These are phyloP conservation scores for Mucor irregularis DNA, from an alignment of 371 early-diverging fungal species.

Conservation along the genomic window DNA sequence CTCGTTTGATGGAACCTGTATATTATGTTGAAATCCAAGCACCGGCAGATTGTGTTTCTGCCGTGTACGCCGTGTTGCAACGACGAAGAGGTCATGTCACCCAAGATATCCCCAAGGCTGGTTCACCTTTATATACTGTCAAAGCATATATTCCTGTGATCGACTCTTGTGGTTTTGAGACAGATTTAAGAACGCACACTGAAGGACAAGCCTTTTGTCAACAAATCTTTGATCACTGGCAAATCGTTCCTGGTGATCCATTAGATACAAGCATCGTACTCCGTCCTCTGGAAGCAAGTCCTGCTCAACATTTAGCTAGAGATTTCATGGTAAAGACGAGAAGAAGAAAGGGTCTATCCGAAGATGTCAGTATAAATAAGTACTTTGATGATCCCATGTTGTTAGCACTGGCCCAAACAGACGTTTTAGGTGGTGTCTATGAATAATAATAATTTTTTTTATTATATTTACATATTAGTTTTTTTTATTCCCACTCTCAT, in stretches of 20 bases:
- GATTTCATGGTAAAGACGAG: constrained; percentile 98
- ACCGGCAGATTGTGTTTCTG: constrained; percentile 93
- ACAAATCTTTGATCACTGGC: constrained; percentile 96
- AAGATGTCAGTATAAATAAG: constrained; percentile 93
- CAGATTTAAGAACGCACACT: constrained; percentile 94
- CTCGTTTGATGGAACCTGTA: constrained; percentile 97
- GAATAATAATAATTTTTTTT: constrained; percentile 11
- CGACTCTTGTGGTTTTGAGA: constrained; percentile 96
- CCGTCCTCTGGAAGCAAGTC: constrained; percentile 87
- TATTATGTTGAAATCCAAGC: constrained; percentile 95
- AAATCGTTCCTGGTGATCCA: constrained; percentile 97
- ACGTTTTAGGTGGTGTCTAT: constrained; percentile 39
- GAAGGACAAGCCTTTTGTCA: constrained; percentile 96
- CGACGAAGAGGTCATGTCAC: constrained; percentile 96
- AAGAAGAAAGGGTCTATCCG: constrained; percentile 89
- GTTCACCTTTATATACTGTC: constrained; percentile 93
- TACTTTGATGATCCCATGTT: constrained; percentile 95
- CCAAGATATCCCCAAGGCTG: constrained; percentile 94
- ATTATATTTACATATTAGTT: not conserved
- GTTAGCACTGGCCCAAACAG: constrained; percentile 59
- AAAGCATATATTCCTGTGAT: constrained; percentile 94
- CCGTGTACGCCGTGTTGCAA: constrained; percentile 93
- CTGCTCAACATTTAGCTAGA: constrained; percentile 86
- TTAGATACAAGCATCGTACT: constrained; percentile 86
- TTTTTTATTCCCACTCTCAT: constrained; percentile 5